These are phyloP conservation scores for Rhodotorula taiwanensis DNA, from an alignment of 768 basidiomycete genomes.

Conservation along the genomic window DNA sequence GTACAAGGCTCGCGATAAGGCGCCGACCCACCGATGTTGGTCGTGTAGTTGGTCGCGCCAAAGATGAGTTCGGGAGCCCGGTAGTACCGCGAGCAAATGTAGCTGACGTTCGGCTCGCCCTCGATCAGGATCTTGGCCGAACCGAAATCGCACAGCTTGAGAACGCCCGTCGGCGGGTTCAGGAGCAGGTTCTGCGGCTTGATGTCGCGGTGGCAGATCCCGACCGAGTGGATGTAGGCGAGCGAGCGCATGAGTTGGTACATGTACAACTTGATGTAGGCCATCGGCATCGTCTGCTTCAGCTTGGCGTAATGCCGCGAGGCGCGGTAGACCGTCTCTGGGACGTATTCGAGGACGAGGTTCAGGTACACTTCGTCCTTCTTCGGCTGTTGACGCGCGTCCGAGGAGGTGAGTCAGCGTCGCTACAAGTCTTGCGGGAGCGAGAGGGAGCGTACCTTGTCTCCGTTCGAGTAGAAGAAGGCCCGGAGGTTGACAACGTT, in stretches of 20 bases:
- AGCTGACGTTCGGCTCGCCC: conserved; percentile 97
- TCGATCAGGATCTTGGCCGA: conserved; percentile 97
- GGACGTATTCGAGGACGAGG: conserved; percentile 96
- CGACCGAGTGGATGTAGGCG: conserved; percentile 98
- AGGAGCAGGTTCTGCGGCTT: conserved; percentile 98
- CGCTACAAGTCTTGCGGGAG: conserved; percentile 1
- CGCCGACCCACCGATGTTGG: conserved; percentile 77
- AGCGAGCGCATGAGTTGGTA: conserved; percentile 89
- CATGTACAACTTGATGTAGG: conserved; percentile 99
- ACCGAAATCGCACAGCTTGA: conserved; percentile 98
- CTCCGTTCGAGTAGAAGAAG: conserved; percentile 98
- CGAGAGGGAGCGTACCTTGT: conserved; percentile 87
- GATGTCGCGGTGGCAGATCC: conserved; percentile 97
- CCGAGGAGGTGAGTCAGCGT: background rate
- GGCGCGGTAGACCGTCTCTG: conserved; percentile 98
- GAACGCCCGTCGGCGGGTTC: conserved; percentile 90
- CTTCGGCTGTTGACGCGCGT: conserved; percentile 49
- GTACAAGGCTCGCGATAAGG: too few relatives aligned
- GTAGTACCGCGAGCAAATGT: conserved; percentile 99
- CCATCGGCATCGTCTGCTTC: conserved; percentile 99
- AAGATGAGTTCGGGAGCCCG: conserved; percentile 98
- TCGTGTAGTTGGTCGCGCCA: conserved; percentile 98
- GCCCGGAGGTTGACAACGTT: conserved; percentile 96
- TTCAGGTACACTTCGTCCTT: conserved; percentile 99
- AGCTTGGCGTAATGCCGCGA: conserved; percentile 98